Base-by-base conservation (phyloP, 768 basidiomycete species). In the Boletus vinaceobasis region DNA sequence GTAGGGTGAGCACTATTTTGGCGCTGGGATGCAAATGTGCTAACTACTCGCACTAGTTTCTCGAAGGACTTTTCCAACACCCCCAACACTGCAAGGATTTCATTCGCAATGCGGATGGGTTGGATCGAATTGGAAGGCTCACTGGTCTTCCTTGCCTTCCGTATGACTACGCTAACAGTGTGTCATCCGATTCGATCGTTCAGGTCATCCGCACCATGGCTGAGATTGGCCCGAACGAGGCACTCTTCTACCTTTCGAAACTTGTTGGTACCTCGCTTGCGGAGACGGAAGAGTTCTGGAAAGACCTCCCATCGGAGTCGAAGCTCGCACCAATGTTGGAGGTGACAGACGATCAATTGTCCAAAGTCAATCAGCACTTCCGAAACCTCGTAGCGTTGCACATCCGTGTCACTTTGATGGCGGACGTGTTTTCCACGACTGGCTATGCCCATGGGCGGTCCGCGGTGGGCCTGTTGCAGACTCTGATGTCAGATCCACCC, bases 51-150 rank as follows among this genome's bases (percentile, higher is more conserved):
- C 11, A 21, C 27, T 46, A 95, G 92, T 95, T 97, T 71, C 79
- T 95, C 50, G 93, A 95, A 69, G 95, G 97, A 7, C 79, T 98
- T 39, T 95, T 98, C 75, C 93, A 95, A 63, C 94, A 96, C 66
- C 79, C 85, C 2, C 83, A 85, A 23, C 91, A 98, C 69, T 90
- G 90, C 76, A 85, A 85, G 60, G 96, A 98, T 61, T 98, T 98
- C 68, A 83, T 97, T 56, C 74, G 79, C 44, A 77, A 80, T 56
- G 78, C 86, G 5, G 82, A 94, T 63, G 84, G 91, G 45, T 78
- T 98, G 38, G 75, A 85, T 59, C 77, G 80, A 60, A 74, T 98
- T 52, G 85, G 92, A 59, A 79, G 82, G 60, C 76, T 98, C 39
- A 86, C 94, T 32, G 82, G 83, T 19, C 76, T 95, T 31, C 90